Base-by-base conservation (phyloP, 106 monocot genomes). In the Vanilla planifolia region DNA sequence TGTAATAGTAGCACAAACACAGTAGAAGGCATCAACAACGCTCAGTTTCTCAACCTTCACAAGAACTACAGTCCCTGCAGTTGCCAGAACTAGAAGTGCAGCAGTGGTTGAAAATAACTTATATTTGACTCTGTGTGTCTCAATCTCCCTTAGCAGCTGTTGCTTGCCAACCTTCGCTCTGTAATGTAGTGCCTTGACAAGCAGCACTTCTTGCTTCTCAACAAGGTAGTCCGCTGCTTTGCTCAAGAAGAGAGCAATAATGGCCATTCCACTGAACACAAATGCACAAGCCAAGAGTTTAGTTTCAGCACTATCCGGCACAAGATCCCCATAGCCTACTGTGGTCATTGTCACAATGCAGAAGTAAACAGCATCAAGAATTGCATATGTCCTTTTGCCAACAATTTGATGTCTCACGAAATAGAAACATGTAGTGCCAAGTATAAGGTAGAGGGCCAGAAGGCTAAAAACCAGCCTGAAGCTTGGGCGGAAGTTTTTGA, bases 261-360 rank as follows among this genome's bases (percentile, higher is more conserved):
- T 65, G 6, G 80, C 83, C 94, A 95, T 83, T 53, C 94, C 89
- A 5, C 69, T 60, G 32, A 95, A 86, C 17, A 95, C 94, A 34
- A 83, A 89, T 7, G 48, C 78, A 51, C 86, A 95, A 27, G 94
- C 85, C 24, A 95, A 66, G 48, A 95, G 86, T 66, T 95, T 95
- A 3, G 86, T 5, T 15, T 55, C 15, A 43, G 20, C 42, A 59
- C 85, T 85, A 14, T 68, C 52, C 2, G 94, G 94, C 16, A 89
- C 77, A 1, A 94, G 85, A 50, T 94, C 94, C 6, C 94, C 94
- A 36, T 89, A 94, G 7, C 89, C 94, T 25, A 94, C 85, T 0
- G 94, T 89, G 3, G 85, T 94, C 94, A 94, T 94, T 4, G 94
- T 94, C 14, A 94, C 94, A 33, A 94, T 77, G 55, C 71, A 83